These are phyloP conservation scores for Musa acuminata DNA, from an alignment of 176 grass and related monocot genomes.

Conservation along the genomic window DNA sequence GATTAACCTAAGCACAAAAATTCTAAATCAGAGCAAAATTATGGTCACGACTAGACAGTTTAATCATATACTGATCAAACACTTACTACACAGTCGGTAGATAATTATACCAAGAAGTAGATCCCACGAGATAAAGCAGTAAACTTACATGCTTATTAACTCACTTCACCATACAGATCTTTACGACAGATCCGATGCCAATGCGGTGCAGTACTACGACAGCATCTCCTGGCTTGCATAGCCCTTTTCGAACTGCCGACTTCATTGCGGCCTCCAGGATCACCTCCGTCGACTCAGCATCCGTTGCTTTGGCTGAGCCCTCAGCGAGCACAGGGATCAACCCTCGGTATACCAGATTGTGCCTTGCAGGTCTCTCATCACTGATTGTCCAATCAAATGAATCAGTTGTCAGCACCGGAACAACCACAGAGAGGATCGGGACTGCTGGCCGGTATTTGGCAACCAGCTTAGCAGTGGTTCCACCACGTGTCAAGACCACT, in stretches of 20 bases:
- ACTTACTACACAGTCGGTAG: no score
- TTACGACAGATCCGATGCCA: background rate
- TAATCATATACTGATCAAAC: no score
- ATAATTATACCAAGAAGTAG: background rate
- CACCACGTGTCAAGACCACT: slow-evolving; percentile 12
- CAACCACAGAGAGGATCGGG: background rate
- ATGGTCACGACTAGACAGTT: no score
- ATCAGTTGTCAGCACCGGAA: slow-evolving; percentile 2
- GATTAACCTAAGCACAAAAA: no score
- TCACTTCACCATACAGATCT: slow-evolving; percentile 12
- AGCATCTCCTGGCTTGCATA: slow-evolving; percentile 7
- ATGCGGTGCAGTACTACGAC: slow-evolving; percentile 10
- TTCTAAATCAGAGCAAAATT: no score
- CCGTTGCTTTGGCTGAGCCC: slow-evolving; percentile 8
- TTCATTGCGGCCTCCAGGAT: background rate
- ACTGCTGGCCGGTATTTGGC: slow-evolving; percentile 11
- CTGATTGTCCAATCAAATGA: slow-evolving; percentile 6
- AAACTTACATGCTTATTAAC: background rate
- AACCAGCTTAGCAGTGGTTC: slow-evolving; percentile 9
- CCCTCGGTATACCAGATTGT: slow-evolving; percentile 1
- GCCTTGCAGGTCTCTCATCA: slow-evolving; percentile 4
- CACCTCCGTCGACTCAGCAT: background rate
- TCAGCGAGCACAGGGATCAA: slow-evolving; percentile 2
- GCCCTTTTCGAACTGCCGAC: background rate
- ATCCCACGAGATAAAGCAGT: background rate